phyloP scores from a whole-genome alignment of 371 early-diverging fungal genomes.

The Rhizomucor pusillus region DNA sequence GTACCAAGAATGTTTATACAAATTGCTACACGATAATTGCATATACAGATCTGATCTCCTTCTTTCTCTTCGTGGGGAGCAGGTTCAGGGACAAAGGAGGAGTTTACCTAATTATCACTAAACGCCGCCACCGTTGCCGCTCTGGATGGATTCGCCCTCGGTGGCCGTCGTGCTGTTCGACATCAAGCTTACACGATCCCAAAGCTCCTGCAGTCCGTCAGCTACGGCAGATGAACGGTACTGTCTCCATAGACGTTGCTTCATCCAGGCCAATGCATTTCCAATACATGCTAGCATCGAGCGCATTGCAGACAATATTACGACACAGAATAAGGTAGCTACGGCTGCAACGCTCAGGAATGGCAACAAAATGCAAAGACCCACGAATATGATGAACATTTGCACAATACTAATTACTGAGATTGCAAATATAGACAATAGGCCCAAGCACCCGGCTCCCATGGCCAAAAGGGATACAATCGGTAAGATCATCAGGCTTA shows the following conservation, averaged over 20 bases:
- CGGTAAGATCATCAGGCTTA: not conserved
- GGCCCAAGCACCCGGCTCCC: not conserved
- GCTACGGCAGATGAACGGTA: not conserved
- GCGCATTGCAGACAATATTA: not conserved
- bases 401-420: not conserved
- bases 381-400: not conserved
- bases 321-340: not conserved
- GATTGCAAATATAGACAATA: not conserved
- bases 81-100: no score
- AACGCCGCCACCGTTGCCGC: no score
- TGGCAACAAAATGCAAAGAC: not conserved
- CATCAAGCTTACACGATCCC: no score
- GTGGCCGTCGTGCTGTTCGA: no score
- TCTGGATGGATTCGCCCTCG: no score
- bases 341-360: not conserved
- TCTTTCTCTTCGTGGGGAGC: no score
- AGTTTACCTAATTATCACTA: no score
- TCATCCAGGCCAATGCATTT: not conserved
- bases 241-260: not conserved
- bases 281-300: not conserved
- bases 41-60: no score
- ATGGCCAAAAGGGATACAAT: not conserved
- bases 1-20: not conserved
- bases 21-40: conserved; percentile 1
- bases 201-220: no score